Percentiles rank a stretch among this genome's conserved stretches.
phyloP scores from a whole-genome alignment of 805 yeast genomes.

The Cephaloascus fragrans region DNA sequence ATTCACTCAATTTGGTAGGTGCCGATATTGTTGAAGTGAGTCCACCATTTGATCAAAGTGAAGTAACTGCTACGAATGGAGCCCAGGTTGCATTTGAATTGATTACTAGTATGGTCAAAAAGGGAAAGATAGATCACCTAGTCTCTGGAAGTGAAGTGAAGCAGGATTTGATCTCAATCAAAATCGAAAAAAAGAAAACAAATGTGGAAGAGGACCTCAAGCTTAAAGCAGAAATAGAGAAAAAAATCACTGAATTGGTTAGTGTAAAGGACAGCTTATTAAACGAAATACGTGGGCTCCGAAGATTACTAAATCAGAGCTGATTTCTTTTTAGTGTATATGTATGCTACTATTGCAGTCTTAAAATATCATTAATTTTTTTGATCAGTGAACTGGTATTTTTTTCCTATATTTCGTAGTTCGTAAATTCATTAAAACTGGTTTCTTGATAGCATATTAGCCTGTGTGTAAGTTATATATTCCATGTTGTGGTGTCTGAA shows the following conservation, averaged over 20 bases:
- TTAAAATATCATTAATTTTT: too few relatives aligned
- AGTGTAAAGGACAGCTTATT: conserved; percentile 5
- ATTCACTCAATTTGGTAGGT: conserved; percentile 37
- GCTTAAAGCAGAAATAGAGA: conserved; percentile 1
- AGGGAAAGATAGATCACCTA: conserved; percentile 21
- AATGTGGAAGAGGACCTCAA: conserved; percentile 1
- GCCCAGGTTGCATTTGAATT: conserved; percentile 66
- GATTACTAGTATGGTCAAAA: conserved; percentile 66
- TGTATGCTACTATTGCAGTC: too few relatives aligned
- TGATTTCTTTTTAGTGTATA: too few relatives aligned
- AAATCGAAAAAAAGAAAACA: conserved; percentile 1
- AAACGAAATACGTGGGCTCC: conserved; percentile 5
- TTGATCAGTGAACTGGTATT: background rate
- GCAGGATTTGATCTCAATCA: background rate
- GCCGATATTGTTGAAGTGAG: conserved; percentile 53
- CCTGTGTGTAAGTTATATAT: too few relatives aligned
- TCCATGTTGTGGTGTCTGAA: too few relatives aligned
- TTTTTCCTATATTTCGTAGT: background rate
- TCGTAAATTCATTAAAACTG: background rate
- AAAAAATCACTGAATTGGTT: conserved; percentile 8
- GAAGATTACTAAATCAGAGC: background rate
- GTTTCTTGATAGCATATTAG: too few relatives aligned
- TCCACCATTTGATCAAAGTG: conserved; percentile 57
- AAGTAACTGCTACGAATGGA: conserved; percentile 58
- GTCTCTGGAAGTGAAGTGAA: background rate